phyloP scores from a whole-genome alignment of 1,139 yeast genomes.

The Protomyces inouyei region DNA sequence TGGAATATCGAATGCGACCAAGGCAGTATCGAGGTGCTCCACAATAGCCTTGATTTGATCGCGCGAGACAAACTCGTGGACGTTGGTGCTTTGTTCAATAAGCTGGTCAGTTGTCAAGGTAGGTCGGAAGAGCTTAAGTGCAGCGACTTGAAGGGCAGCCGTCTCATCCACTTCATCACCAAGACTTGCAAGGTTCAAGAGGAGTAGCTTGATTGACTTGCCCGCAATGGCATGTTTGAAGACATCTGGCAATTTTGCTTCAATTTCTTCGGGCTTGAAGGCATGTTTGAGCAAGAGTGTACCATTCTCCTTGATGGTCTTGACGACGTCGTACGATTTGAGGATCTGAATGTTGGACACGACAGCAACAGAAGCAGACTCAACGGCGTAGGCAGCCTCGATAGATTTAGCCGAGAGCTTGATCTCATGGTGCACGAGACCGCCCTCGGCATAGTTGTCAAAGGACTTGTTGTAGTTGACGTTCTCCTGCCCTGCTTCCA shows the following conservation, averaged over 20 bases:
- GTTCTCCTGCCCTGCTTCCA: slow-evolving; percentile 55
- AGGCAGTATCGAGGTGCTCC: slow-evolving; percentile 36
- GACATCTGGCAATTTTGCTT: slow-evolving; percentile 48
- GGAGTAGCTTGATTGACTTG: slow-evolving; percentile 44
- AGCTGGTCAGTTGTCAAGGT: slow-evolving; percentile 56
- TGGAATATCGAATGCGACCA: slow-evolving; percentile 40
- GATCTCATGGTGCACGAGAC: slow-evolving; percentile 74
- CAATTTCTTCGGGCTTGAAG: slow-evolving; percentile 44
- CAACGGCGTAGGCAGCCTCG: slow-evolving; percentile 44
- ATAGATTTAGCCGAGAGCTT: slow-evolving; percentile 38
- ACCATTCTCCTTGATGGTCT: slow-evolving; percentile 56
- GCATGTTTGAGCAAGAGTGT: slow-evolving; percentile 50
- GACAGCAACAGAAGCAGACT: slow-evolving; percentile 58
- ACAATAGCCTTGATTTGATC: slow-evolving; percentile 66
- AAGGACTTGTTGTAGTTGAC: slow-evolving; percentile 59
- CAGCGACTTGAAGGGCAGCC: slow-evolving; percentile 71
- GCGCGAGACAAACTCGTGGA: slow-evolving; percentile 74
- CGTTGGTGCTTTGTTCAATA: slow-evolving; percentile 75
- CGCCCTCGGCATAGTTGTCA: slow-evolving; percentile 69
- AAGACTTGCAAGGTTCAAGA: slow-evolving; percentile 36
- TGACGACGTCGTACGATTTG: slow-evolving; percentile 55
- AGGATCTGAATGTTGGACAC: slow-evolving; percentile 58
- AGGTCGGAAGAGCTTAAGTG: slow-evolving; percentile 67
- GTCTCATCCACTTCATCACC: slow-evolving; percentile 50
- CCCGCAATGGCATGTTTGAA: slow-evolving; percentile 55